A percentile compares a stretch with the other conserved stretches of the same genome.
phyloP scores from a whole-genome alignment of 2,329 filamentous ascomycete species.

The Alternaria longipes region DNA sequence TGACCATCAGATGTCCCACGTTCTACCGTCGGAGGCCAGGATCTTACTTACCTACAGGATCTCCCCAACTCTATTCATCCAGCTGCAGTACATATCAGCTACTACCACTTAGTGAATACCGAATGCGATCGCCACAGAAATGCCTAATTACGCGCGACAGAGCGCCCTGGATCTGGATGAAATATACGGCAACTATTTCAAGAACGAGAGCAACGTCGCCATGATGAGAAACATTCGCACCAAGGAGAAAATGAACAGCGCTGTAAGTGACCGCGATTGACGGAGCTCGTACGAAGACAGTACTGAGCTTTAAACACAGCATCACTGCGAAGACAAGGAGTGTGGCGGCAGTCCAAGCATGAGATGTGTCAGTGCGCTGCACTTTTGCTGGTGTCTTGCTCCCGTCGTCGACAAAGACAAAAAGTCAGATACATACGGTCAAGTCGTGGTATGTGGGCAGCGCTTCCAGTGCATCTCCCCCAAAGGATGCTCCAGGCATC shows the following conservation, averaged over 20 bases:
- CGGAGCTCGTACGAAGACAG: neutral
- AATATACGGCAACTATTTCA: conserved; percentile 3
- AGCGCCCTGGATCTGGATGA: conserved; percentile 13
- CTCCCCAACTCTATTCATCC: neutral
- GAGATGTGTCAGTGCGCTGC: conserved; percentile 8
- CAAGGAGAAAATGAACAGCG: conserved; percentile 5
- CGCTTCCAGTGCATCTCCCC: conserved; percentile 15
- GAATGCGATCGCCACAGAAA: conserved; percentile 2
- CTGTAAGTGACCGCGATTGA: neutral
- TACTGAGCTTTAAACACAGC: neutral
- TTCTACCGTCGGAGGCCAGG: neutral
- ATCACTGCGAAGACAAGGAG: conserved; percentile 19
- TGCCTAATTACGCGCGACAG: conserved; percentile 12
- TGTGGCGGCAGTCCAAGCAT: conserved; percentile 2
- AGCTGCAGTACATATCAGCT: neutral
- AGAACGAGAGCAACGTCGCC: neutral
- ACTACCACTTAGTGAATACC: neutral
- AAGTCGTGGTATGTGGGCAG: conserved; percentile 14
- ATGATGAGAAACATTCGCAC: conserved; percentile 13
- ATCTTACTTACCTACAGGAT: neutral
- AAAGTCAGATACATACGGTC: neutral
- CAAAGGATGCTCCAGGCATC: conserved; percentile 15
- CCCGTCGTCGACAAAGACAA: neutral
- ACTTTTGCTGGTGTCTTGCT: conserved; percentile 13
- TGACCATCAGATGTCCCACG: neutral